Evolutionary conservation across 192 early-diverging fungal genomes (phyloP).

Genomic region (Chytriomyces sp.): DNA sequence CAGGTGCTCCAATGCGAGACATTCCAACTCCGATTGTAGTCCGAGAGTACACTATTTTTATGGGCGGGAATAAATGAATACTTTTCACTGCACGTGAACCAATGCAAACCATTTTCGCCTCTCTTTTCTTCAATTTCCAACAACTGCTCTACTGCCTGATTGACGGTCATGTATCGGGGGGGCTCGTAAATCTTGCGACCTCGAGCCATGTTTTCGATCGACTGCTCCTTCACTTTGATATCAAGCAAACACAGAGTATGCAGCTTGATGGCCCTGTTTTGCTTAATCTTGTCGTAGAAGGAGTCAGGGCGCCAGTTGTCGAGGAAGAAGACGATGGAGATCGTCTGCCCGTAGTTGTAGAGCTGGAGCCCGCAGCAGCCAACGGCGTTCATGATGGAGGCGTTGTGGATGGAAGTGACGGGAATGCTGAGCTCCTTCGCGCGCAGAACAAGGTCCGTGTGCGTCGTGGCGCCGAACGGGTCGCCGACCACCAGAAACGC

Average conservation of each 20-base stretch:
- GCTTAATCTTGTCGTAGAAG: constrained; percentile 91
- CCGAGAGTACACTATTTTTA: constrained; percentile 62
- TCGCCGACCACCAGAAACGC: constrained; percentile 97
- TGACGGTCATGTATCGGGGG: constrained; percentile 96
- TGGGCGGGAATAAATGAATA: background rate
- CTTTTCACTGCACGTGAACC: background rate
- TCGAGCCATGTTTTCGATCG: constrained; percentile 90
- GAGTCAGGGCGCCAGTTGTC: constrained; percentile 96
- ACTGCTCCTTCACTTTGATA: constrained; percentile 99
- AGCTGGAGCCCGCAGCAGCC: constrained; percentile 94
- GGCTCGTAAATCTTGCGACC: constrained; percentile 94
- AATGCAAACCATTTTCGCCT: constrained; percentile 52
- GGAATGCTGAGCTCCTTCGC: constrained; percentile 84
- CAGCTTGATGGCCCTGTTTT: constrained; percentile 80
- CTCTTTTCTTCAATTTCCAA: constrained; percentile 89
- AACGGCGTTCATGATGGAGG: constrained; percentile 99
- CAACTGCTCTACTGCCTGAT: constrained; percentile 89
- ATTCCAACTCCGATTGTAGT: constrained; percentile 89
- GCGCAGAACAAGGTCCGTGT: constrained; percentile 93
- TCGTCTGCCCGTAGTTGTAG: constrained; percentile 98
- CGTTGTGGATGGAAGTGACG: constrained; percentile 94
- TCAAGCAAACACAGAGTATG: constrained; percentile 96
- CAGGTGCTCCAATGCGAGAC: constrained; percentile 83
- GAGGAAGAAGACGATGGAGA: constrained; percentile 96
- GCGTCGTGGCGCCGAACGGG: constrained; percentile 94